phyloP scores from a whole-genome alignment of 1,139 yeast species.

The Wickerhamiella pararugosa region DNA sequence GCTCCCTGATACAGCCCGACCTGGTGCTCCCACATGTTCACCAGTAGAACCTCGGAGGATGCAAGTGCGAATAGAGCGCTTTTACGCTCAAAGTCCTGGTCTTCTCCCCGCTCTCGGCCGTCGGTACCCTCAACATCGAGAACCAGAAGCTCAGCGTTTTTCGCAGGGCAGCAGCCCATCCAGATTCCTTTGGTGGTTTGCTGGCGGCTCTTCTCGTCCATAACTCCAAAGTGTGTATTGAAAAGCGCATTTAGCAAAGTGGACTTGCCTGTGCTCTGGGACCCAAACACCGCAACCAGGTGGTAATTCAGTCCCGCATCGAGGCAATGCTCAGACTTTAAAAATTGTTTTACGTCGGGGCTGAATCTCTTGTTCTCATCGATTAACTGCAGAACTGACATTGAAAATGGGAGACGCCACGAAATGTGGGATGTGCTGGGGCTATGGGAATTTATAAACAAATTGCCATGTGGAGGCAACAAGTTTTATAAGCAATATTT shows the following conservation, averaged over 20 bases:
- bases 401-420: not conserved
- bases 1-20: constrained; percentile 97
- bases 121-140: constrained; percentile 98
- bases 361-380: constrained; percentile 57
- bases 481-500: no score
- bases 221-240: constrained; percentile 78
- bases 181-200: constrained; percentile 89
- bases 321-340: constrained; percentile 23
- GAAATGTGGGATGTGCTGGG: no score
- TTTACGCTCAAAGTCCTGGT: constrained; percentile 93
- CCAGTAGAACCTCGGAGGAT: constrained; percentile 77
- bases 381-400: constrained; percentile 40
- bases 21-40: constrained; percentile 94
- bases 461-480: no score
- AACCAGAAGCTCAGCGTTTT: constrained; percentile 37
- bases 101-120: constrained; percentile 96
- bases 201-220: constrained; percentile 78
- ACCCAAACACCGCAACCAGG: constrained; percentile 88
- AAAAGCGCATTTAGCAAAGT: constrained; percentile 75
- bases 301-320: constrained; percentile 64
- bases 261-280: constrained; percentile 93
- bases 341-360: constrained; percentile 24
- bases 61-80: constrained; percentile 91
- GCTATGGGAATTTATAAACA: no score
- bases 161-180: constrained; percentile 28